Conservation (phyloP, 2,329 filamentous ascomycete genomes). For the Ceratocystis papillata region DNA sequence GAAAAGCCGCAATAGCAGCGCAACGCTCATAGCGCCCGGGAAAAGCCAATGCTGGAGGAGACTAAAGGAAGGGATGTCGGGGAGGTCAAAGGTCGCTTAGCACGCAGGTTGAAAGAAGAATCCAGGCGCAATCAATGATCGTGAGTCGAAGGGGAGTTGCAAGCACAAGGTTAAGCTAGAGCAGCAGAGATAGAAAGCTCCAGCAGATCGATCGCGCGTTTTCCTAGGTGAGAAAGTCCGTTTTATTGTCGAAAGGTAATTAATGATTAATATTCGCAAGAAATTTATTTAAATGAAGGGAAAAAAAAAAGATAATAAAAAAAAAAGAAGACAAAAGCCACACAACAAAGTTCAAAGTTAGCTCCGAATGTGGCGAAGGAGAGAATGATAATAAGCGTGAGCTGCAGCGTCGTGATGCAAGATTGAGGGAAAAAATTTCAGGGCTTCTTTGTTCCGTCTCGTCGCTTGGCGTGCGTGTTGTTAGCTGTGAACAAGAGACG, state of each 20-base stretch:
- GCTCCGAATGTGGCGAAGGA: too few species aligned
- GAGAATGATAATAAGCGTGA: background rate
- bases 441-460: background rate
- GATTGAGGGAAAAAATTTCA: background rate
- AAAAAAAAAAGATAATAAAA: background rate
- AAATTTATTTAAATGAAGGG: background rate
- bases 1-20: conserved; percentile 20
- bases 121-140: background rate
- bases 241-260: background rate
- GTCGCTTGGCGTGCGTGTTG: background rate
- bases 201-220: background rate
- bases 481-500: background rate
- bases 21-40: conserved; percentile 21
- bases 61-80: background rate
- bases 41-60: conserved; percentile 2
- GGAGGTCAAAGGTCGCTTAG: background rate
- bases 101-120: background rate
- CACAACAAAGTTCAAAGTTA: background rate
- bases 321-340: background rate
- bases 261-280: conserved; percentile 10
- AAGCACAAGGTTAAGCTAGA: conserved; percentile 2
- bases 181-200: background rate
- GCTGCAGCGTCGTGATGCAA: background rate
- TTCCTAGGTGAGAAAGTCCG: background rate
- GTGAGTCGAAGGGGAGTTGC: background rate